Evolutionary conservation across 2,329 filamentous ascomycete genomes (phyloP).

Genomic region (Fusarium sp.): DNA sequence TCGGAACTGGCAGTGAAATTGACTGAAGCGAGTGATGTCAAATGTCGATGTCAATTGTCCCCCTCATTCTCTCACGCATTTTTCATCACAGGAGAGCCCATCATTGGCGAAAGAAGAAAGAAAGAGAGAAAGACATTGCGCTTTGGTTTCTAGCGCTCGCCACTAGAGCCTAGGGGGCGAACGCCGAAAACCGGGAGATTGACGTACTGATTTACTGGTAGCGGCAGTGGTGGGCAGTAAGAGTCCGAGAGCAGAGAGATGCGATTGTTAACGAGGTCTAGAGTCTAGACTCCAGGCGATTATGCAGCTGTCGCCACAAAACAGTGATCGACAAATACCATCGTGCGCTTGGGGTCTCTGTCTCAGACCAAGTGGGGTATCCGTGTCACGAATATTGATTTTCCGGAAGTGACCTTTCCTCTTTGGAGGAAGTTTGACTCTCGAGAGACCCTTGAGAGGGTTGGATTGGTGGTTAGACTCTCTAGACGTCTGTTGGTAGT

Average conservation of each 20-base stretch:
- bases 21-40: neutral
- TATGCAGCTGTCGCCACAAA: conserved; percentile 11
- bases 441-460: too few relatives aligned
- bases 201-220: neutral
- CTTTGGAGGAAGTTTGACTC: neutral
- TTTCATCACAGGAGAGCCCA: conserved; percentile 1
- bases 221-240: too few relatives aligned
- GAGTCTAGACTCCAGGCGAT: conserved; percentile 32
- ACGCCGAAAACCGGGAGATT: conserved; percentile 23
- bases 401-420: neutral
- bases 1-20: neutral
- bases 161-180: neutral
- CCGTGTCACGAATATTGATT: too few relatives aligned
- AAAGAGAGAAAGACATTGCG: neutral
- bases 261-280: too few relatives aligned
- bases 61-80: neutral
- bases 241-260: too few relatives aligned
- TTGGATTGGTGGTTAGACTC: neutral
- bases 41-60: neutral
- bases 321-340: conserved; percentile 11
- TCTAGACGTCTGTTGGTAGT: neutral
- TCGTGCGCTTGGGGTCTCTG: neutral
- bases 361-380: conserved; percentile 15
- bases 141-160: conserved; percentile 1
- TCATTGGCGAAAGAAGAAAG: conserved; percentile 3